Base-by-base conservation (phyloP, 306 rosid species). In the Fagus crenata region DNA sequence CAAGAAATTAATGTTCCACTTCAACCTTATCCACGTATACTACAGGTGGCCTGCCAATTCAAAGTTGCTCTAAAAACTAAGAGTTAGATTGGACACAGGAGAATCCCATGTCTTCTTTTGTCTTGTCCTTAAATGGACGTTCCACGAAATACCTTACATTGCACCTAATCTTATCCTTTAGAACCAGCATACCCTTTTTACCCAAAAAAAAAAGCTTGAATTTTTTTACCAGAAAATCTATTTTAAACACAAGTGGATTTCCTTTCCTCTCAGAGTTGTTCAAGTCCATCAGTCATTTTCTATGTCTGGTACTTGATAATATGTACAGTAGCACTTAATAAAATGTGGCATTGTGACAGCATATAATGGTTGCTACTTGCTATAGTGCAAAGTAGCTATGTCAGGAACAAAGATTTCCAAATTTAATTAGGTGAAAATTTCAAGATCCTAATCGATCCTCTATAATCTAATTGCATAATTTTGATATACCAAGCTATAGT, bases 91-190 rank as follows among this genome's bases (percentile, higher is more conserved):
- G 41, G 68, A 5, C 41, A 61, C 12, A 61, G 42, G 39, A 61
- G 68, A 33, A 61, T 61, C 41, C 65, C 42, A 63, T 33, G 68
- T 61, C 41, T 3, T 63, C 35, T 61, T 61, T 35, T 13, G 1
- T 35, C 4, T 33, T 58, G 64, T 58, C 32, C 36, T 58, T 6
- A 22, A 18, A 58, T 58, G 36, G 33, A 58, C 64, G 12, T 58
- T 58, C 64, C 32, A 7, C 64, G 13, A 18, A 6, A 58, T 22
- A 58, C 64, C 6, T 58, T 31, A 17, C 15, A 32, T 31, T 31
- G 67, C 39, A 8, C 17, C 67, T 60, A 60, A 60, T 32, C 67
- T 31, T 60, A 60, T 60, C 67, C 39, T 60, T 11, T 60, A 60
- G 2, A 4, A 13, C 15, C 2, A 5, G 28, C 6, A 11, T 8